Evolutionary conservation across 305 asterid species (phyloP).

Genomic region (Fraxinus latifolia): DNA sequence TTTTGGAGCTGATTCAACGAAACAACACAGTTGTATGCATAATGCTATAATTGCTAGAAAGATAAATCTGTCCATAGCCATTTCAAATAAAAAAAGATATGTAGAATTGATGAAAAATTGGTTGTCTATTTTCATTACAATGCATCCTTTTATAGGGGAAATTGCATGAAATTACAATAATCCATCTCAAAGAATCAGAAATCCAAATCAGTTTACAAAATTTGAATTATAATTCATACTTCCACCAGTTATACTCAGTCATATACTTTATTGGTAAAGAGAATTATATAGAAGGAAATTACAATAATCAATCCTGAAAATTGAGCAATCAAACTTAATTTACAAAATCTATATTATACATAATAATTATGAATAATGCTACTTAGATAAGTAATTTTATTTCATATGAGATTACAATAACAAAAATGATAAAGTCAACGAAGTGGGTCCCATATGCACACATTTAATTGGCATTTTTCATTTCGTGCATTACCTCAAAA

Average conservation of each 20-base stretch:
- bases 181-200: background rate
- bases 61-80: conserved; percentile 16
- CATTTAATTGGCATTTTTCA: background rate
- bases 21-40: conserved; percentile 30
- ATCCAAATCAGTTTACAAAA: background rate
- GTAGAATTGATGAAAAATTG: background rate
- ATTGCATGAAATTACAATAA: background rate
- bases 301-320: background rate
- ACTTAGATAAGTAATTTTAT: background rate
- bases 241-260: background rate
- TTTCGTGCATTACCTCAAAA: background rate
- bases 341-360: background rate
- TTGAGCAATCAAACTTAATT: background rate
- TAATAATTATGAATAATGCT: background rate
- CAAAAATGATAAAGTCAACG: background rate
- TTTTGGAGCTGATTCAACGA: conserved; percentile 41
- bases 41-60: conserved; percentile 13
- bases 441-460: background rate
- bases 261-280: background rate
- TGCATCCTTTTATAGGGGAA: background rate
- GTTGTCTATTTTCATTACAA: background rate
- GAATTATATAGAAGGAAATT: background rate
- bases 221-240: background rate
- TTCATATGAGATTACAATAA: background rate
- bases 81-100: background rate